Evolutionary conservation across 306 rosid species (phyloP).

Genomic region (Dalbergia oliveri): DNA sequence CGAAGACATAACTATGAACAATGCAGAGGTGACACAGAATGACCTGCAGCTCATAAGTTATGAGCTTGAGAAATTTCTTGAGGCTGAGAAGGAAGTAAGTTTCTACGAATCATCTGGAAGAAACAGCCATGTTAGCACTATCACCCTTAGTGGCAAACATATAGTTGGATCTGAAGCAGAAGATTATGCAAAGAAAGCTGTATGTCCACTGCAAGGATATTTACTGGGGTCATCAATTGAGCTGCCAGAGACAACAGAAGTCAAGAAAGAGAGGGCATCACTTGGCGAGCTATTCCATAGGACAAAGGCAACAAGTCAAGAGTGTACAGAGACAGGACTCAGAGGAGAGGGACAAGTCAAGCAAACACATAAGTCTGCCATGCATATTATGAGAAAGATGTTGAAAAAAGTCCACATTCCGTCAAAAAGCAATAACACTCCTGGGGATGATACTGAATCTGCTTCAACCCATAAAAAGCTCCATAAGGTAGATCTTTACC

Average conservation of each 20-base stretch:
- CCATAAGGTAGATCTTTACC: slow-evolving; percentile 70
- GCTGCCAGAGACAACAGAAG: slow-evolving; percentile 60
- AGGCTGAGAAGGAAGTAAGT: slow-evolving; percentile 71
- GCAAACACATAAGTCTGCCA: slow-evolving; percentile 61
- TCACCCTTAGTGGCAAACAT: slow-evolving; percentile 71
- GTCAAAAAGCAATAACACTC: slow-evolving; percentile 52
- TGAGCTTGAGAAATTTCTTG: slow-evolving; percentile 84
- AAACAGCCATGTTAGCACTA: slow-evolving; percentile 72
- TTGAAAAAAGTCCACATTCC: slow-evolving; percentile 61
- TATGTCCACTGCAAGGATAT: slow-evolving; percentile 94
- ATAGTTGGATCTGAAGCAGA: slow-evolving; percentile 65
- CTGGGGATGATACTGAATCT: slow-evolving; percentile 48
- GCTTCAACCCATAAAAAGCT: slow-evolving; percentile 69
- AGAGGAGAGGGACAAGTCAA: slow-evolving; percentile 51
- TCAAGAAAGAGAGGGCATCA: slow-evolving; percentile 70
- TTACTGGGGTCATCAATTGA: slow-evolving; percentile 78
- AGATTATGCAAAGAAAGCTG: slow-evolving; percentile 58
- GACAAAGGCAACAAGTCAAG: slow-evolving; percentile 60
- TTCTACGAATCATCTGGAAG: slow-evolving; percentile 72
- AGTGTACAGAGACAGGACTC: slow-evolving; percentile 45
- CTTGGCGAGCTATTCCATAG: slow-evolving; percentile 72
- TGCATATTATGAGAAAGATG: slow-evolving; percentile 68
- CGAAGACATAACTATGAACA: slow-evolving; percentile 58
- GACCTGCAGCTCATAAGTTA: slow-evolving; percentile 75
- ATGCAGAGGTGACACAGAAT: slow-evolving; percentile 68